Evolutionary conservation across 192 early-diverging fungal genomes (phyloP), one percentile per base, ranked within the genome.

Genomic region (Paraglomus brasilianum): DNA sequence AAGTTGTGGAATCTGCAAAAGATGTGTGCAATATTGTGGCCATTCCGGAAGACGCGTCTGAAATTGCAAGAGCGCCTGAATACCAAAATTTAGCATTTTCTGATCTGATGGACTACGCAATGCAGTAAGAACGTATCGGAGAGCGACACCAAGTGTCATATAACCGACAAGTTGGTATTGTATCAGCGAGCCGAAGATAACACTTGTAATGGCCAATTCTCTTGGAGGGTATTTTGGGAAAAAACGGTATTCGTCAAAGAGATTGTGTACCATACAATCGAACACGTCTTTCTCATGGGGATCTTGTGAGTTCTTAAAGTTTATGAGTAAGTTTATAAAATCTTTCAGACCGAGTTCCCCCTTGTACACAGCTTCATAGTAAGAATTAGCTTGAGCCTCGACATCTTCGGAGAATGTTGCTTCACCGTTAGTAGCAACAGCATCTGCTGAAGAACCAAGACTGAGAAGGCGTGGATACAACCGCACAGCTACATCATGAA

Each of bases 171-270:
- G 79, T 44, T 95, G 92, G 60, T 92, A 85, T 77, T 95, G 94
- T 48, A 99, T 89, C 61, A 98, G 72, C 10, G 86, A 80, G 5
- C 97, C 97, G 76, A 99, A 95, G 19, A 99, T 82, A 30, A 90
- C 82, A 51, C 91, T 90, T 0, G 96, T 97, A 22, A 98, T 88
- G 2, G 84, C 81, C 13, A 98, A 82, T 77, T 96, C 92, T 69
- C 89, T 92, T 53, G 95, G 94, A 0, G 95, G 96, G 75, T 98
- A 99, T 76, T 93, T 90, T 30, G 89, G 81, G 64, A 99, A 95
- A 72, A 92, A 97, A 63, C 91, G 88, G 77, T 93, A 96, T 77
- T 99, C 97, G 67, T 98, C 97, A 77, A 99, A 91, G 40, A 96
- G 86, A 61, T 92, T 92, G 77, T 93, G 90, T 8, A 95, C 88